Evolutionary conservation across 2,329 filamentous ascomycete species (phyloP), one percentile per base, ranked within the genome.

Genomic region (Leptographium flavum): DNA sequence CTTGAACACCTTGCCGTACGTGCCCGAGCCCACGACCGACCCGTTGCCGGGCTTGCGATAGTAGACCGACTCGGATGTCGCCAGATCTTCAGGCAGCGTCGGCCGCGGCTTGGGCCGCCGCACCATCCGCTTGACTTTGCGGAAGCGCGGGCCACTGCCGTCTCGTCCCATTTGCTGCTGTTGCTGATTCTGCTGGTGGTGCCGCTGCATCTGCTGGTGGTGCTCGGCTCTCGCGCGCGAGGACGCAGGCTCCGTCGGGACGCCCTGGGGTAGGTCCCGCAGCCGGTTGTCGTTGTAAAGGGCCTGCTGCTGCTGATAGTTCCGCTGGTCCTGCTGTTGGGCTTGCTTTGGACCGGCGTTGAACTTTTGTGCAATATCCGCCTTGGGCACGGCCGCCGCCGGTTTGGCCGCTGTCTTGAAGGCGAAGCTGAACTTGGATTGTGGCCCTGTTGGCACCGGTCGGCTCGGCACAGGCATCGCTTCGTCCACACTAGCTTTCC

Each of bases 41-140:
- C 94, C 90, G 54, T 96, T 94, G n/a, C 90, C 90, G 1, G 88
- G 88, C 59, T 95, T 96, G 51, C 90, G 75, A 64, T 83, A 94
- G 62, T 93, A 96, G 4, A 96, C 87, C 1, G 88, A 95, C 39
- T 90, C 83, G 0, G 88, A 94, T 6, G 71, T 68, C 11, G 79
- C 76, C 54, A 90, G 76, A 28, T 94, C 85, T 22, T 78, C 66
- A 0, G 81, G 66, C 2, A 96, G 65, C 5, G 69, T 74, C 3
- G 86, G 87, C 43, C 80, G 78, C 39, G 78, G 69, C 57, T 87
- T 92, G 13, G 77, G 65, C 27, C 82, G 76, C 58, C 73, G 84
- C 61, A 83, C 71, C 3, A 77, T 77, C 62, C 75, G 81, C 57
- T 75, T 82, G 31, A 82, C 73, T 57, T 72, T 72, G 45, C 83